Base-by-base conservation (phyloP, 805 yeast genomes). In the Spathaspora boniae region DNA sequence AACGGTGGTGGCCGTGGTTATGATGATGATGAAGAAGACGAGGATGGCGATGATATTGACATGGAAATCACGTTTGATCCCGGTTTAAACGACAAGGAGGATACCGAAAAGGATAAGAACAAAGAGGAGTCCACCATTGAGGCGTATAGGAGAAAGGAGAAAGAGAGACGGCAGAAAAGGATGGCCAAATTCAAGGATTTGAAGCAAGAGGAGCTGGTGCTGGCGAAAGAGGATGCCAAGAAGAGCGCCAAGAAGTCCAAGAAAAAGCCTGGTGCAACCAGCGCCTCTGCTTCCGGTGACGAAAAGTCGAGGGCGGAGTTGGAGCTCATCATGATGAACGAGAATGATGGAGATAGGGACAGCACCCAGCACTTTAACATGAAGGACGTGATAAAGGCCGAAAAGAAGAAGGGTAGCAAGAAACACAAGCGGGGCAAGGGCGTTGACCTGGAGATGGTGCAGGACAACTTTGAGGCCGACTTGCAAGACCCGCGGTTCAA, bases 1-100 rank as follows among this genome's bases (percentile, higher is more conserved):
- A 54, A 44, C 9, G 56, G 45, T 0, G 74, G 65, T 9, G 72
- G 64, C 12, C 81, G 77, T 19, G 82, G 69, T 32, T 91, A 79
- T 31, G 82, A 85, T 19, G 96, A 88, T 51, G 85, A 91, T 87
- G 98, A 93, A 57, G 54, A 44, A 9, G 56, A 45, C 0, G 74
- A 65, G 9, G 72, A 64, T 12, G 81, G 77, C 19, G 82, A 69
- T 32, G 91, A 79, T 31, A 82, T 85, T 19, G 96, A 88, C 51
- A 85, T 93, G 87, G 98, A 93, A 57, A 86, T 93, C 48, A 88
- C 97, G 0, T 93, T 93, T 60, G 87, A 89, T 25, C 96, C 98
- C 2, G 97, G 86, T 3, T 61, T 88, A 35, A 74, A 72, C 29
- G 77, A 70, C 19, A 2, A 35, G 39, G n/a, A 56, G 8, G 65